Evolutionary conservation across 2,329 filamentous ascomycete genomes (phyloP).

Genomic region (Botryotinia calthae): DNA sequence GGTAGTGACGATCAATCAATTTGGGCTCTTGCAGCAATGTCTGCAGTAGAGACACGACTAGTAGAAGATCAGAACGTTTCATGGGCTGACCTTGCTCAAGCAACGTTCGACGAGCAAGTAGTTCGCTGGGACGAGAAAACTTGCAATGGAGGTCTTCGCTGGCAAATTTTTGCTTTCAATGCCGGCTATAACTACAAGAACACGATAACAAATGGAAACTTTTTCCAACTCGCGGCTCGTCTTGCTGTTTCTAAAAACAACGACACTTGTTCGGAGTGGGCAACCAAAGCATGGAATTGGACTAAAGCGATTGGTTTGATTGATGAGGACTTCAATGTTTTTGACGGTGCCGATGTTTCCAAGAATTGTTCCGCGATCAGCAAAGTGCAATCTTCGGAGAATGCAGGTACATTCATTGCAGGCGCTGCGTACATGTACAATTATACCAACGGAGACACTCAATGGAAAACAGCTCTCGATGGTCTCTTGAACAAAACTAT

Average conservation of each 20-base stretch:
- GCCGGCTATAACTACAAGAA: constrained; percentile 76
- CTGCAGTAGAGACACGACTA: constrained; percentile 63
- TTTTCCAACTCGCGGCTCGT: constrained; percentile 65
- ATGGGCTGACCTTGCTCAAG: constrained; percentile 52
- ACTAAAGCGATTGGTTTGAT: constrained; percentile 55
- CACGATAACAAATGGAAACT: constrained; percentile 57
- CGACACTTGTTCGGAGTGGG: constrained; percentile 60
- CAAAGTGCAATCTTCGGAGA: constrained; percentile 65
- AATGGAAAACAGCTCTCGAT: constrained; percentile 56
- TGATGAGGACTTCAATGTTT: constrained; percentile 59
- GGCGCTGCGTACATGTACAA: constrained; percentile 70
- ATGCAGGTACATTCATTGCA: constrained; percentile 59
- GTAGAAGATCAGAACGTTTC: constrained; percentile 53
- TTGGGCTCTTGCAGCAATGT: constrained; percentile 67
- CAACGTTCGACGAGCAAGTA: constrained; percentile 67
- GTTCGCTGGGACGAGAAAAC: constrained; percentile 61
- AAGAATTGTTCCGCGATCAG: constrained; percentile 59
- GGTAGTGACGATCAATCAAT: constrained; percentile 73
- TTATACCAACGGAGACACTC: constrained; percentile 25
- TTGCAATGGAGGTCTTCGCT: constrained; percentile 69
- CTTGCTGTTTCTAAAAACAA: constrained; percentile 70
- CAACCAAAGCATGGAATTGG: constrained; percentile 63
- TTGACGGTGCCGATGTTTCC: constrained; percentile 58
- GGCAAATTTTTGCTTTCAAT: constrained; percentile 76
- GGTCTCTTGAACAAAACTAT: constrained; percentile 52